Conservation (phyloP, 768 basidiomycete species). For the Rhodotorula taiwanensis region DNA sequence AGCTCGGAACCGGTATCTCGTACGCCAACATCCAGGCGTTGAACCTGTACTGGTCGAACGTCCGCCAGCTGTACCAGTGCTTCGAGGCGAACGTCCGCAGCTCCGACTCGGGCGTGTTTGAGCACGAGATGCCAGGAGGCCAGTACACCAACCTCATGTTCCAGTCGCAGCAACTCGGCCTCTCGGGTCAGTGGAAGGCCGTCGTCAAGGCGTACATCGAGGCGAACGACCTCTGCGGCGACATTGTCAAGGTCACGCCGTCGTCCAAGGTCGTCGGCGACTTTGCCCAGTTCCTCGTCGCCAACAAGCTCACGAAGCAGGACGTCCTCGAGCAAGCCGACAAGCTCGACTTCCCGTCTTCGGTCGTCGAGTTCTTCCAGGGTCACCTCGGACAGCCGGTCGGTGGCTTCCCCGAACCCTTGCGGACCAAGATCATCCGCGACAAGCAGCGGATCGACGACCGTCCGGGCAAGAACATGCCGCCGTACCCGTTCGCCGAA, state of each 20-base stretch:
- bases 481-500: conserved; percentile 88
- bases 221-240: conserved; percentile 93
- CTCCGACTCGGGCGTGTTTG: conserved; percentile 82
- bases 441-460: conserved; percentile 88
- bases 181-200: conserved; percentile 93
- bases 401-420: conserved; percentile 96
- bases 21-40: conserved; percentile 95
- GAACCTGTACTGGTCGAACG: conserved; percentile 96
- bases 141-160: conserved; percentile 56
- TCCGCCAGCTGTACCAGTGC: conserved; percentile 86
- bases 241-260: conserved; percentile 98
- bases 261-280: conserved; percentile 99
- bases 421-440: conserved; percentile 84
- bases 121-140: conserved; percentile 95
- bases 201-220: conserved; percentile 99
- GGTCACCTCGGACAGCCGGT: conserved; percentile 93
- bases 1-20: conserved; percentile 87
- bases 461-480: conserved; percentile 81
- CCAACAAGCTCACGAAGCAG: conserved; percentile 77
- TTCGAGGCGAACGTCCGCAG: conserved; percentile 98
- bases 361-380: conserved; percentile 87
- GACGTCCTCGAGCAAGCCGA: conserved; percentile 82
- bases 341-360: conserved; percentile 84
- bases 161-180: conserved; percentile 95
- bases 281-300: conserved; percentile 83